Conservation (phyloP, 805 yeast species). For the Pichia thaimueangensis region DNA sequence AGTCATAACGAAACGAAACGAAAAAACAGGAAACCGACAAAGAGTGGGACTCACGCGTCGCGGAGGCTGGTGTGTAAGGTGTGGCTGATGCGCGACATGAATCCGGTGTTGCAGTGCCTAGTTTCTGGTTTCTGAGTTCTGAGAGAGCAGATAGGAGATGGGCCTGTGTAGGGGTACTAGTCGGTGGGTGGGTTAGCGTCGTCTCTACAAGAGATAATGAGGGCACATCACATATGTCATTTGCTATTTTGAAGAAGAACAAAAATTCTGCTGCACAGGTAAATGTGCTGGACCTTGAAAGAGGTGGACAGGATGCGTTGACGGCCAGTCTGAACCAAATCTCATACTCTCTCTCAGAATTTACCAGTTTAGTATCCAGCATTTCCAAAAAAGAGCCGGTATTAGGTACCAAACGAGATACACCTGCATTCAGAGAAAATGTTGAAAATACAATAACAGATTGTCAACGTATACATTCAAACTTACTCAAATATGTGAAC, state of each 20-base stretch:
- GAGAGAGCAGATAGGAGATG: too few species aligned
- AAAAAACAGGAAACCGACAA: too few species aligned
- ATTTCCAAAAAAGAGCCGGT: not conserved
- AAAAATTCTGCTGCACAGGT: not conserved
- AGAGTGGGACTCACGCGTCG: too few species aligned
- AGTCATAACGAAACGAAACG: too few species aligned
- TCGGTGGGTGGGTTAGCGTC: too few species aligned
- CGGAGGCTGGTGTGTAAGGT: too few species aligned
- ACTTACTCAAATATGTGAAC: conserved; percentile 14
- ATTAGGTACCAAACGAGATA: conserved; percentile 50
- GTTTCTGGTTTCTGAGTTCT: too few species aligned
- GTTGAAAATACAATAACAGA: conserved; percentile 21
- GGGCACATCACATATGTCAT: not conserved
- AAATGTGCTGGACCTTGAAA: not conserved
- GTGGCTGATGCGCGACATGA: too few species aligned
- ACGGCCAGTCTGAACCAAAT: conserved; percentile 3
- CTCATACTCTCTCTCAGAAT: not conserved
- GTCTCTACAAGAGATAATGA: too few species aligned
- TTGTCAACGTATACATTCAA: conserved; percentile 16
- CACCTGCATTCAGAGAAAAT: conserved; percentile 30
- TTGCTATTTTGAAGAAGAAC: conserved; percentile 1
- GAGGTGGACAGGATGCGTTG: conserved; percentile 1
- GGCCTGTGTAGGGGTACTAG: too few species aligned
- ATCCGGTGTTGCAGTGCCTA: too few species aligned
- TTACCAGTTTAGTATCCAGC: not conserved